Percentiles rank a stretch among this genome's conserved stretches.
These are phyloP conservation scores for Tetracentron sinense DNA, from an alignment of 164 flowering plant genomes.

Conservation along the genomic window DNA sequence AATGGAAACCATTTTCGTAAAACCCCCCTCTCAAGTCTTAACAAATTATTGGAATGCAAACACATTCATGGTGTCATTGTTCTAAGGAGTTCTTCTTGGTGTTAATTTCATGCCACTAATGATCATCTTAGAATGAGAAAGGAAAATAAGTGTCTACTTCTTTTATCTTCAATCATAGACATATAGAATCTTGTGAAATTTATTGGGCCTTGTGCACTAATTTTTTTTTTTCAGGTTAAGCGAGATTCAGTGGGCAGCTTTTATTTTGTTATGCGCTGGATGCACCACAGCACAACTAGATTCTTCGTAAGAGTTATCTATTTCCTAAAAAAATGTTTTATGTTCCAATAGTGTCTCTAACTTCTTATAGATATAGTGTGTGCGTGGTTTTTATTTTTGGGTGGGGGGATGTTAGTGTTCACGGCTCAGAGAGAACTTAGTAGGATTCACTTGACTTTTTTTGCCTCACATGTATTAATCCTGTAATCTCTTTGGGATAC, in stretches of 20 bases:
- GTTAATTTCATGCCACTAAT: background rate
- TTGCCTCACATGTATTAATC: too few species aligned
- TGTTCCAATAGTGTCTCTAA: background rate
- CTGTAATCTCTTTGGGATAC: too few species aligned
- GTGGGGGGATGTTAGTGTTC: too few species aligned
- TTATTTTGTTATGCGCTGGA: conserved; percentile 82
- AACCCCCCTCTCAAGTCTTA: background rate
- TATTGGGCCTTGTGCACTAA: background rate
- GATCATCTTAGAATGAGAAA: background rate
- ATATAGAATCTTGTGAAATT: too few species aligned
- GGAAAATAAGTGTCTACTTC: background rate
- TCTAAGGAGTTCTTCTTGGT: background rate
- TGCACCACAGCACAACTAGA: conserved; percentile 96
- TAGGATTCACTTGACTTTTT: too few species aligned
- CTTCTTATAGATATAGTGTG: background rate
- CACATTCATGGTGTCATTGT: background rate
- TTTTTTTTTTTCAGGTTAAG: conserved; percentile 61
- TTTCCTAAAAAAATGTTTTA: background rate
- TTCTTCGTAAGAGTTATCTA: conserved; percentile 52
- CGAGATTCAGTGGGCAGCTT: conserved; percentile 97
- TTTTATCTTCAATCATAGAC: background rate
- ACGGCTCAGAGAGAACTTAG: too few species aligned
- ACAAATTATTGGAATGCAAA: background rate
- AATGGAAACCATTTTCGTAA: background rate
- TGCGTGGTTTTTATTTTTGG: too few species aligned